phyloP scores from a whole-genome alignment of 192 early-diverging fungal genomes.

The Paraglomus occultum region DNA sequence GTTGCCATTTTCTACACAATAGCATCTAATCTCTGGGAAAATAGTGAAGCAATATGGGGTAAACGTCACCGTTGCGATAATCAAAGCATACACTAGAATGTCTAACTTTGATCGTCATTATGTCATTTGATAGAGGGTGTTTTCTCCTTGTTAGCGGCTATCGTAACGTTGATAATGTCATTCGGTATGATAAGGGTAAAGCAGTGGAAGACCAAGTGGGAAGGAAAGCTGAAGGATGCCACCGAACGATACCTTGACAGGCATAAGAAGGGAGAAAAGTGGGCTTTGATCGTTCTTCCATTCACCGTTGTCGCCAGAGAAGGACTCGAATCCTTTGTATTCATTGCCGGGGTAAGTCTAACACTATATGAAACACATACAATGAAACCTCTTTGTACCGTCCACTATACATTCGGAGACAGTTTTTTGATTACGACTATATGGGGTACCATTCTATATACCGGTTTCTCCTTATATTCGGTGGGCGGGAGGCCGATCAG shows the following conservation, averaged over 20 bases:
- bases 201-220: constrained; percentile 78
- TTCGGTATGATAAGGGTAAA: constrained; percentile 77
- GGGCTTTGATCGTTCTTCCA: constrained; percentile 79
- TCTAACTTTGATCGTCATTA: constrained; percentile 16
- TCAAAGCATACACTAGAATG: too few species aligned
- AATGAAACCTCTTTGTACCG: too few species aligned
- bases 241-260: constrained; percentile 44
- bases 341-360: constrained; percentile 77
- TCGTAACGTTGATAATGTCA: constrained; percentile 80
- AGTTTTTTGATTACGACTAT: too few species aligned
- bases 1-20: constrained; percentile 72
- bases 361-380: background rate
- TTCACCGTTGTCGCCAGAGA: constrained; percentile 85
- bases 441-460: too few species aligned
- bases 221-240: constrained; percentile 51
- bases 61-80: background rate
- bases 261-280: constrained; percentile 45
- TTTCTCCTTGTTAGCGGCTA: constrained; percentile 71
- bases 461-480: background rate
- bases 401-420: too few species aligned
- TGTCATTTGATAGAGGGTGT: constrained; percentile 58
- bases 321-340: constrained; percentile 86
- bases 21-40: constrained; percentile 41
- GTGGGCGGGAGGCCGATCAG: too few species aligned
- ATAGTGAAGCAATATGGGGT: constrained; percentile 16